phyloP scores from a whole-genome alignment of 495 filamentous ascomycete species.

The Penicillium antarcticum region DNA sequence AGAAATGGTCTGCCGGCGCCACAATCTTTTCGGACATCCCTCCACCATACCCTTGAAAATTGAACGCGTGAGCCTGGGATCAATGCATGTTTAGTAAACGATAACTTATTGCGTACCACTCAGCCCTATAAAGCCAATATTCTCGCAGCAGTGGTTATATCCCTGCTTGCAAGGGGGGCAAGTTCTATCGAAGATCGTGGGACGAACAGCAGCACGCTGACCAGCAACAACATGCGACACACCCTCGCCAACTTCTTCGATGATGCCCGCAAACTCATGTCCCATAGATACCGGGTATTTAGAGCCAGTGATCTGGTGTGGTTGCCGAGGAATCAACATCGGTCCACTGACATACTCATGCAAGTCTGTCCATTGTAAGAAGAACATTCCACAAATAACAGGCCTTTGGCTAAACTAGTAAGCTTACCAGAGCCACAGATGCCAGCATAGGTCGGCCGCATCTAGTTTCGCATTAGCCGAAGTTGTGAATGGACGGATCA shows the following conservation, averaged over 20 bases:
- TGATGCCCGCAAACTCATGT: conserved; percentile 57
- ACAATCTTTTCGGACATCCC: conserved; percentile 25
- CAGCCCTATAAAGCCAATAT: conserved; percentile 58
- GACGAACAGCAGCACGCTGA: conserved; percentile 54
- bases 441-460: conserved; percentile 14
- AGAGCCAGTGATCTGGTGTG: conserved; percentile 55
- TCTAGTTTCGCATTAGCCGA: background rate
- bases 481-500: background rate
- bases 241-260: conserved; percentile 55
- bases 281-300: conserved; percentile 54
- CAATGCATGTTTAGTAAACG: background rate
- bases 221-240: conserved; percentile 47
- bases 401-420: background rate
- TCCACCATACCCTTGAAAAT: conserved; percentile 22
- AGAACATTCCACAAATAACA: too few relatives aligned
- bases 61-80: background rate
- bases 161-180: conserved; percentile 52
- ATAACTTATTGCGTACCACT: conserved; percentile 36
- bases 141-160: conserved; percentile 55
- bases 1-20: conserved; percentile 28
- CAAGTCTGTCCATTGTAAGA: conserved; percentile 3
- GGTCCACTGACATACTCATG: conserved; percentile 39
- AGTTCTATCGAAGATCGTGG: conserved; percentile 58
- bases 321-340: conserved; percentile 46
- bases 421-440: conserved; percentile 13